A percentile compares a stretch with the other conserved stretches of the same genome.
Conservation (phyloP, 1,139 yeast species). For the Pichia kudriavzevii region DNA sequence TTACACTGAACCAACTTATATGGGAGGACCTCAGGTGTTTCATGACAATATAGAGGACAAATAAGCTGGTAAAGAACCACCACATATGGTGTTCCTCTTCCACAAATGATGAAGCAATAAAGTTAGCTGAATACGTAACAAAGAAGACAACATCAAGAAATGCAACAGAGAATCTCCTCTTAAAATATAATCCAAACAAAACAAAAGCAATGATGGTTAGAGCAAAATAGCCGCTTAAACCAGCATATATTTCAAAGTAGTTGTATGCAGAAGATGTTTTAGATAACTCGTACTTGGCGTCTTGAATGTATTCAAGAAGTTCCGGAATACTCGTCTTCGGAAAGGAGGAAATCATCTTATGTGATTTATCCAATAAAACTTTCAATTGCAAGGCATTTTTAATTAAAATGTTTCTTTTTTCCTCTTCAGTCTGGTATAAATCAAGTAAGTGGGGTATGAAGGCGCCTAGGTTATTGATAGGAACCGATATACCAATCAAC, state of each 20-base stretch:
- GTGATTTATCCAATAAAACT: conserved; percentile 26
- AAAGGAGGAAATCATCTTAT: conserved; percentile 14
- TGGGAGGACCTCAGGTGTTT: conserved; percentile 3
- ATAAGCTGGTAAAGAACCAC: conserved; percentile 65
- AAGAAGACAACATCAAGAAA: conserved; percentile 31
- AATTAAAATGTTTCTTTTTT: conserved; percentile 35
- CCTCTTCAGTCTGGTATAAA: conserved; percentile 33
- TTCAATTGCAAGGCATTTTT: conserved; percentile 62
- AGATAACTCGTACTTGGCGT: conserved; percentile 50
- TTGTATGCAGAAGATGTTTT: conserved; percentile 71
- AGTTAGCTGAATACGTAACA: conserved; percentile 44
- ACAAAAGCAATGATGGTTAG: conserved; percentile 25
- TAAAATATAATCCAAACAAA: conserved; percentile 16
- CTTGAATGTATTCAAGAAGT: conserved; percentile 35
- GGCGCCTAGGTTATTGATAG: conserved; percentile 78
- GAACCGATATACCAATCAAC: conserved; percentile 72
- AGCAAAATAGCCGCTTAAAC: conserved; percentile 34
- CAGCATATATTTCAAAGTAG: conserved; percentile 41
- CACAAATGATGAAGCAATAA: conserved; percentile 86
- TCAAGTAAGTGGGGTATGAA: conserved; percentile 50
- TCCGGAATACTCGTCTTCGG: conserved; percentile 20
- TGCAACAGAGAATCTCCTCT: conserved; percentile 18
- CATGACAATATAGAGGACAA: conserved; percentile 18
- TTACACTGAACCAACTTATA: conserved; percentile 2
- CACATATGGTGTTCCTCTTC: conserved; percentile 96